A percentile compares a stretch with the other conserved stretches of the same genome.
These are phyloP conservation scores for Tulasnella calospora DNA, from an alignment of 768 basidiomycete species.

Conservation along the genomic window DNA sequence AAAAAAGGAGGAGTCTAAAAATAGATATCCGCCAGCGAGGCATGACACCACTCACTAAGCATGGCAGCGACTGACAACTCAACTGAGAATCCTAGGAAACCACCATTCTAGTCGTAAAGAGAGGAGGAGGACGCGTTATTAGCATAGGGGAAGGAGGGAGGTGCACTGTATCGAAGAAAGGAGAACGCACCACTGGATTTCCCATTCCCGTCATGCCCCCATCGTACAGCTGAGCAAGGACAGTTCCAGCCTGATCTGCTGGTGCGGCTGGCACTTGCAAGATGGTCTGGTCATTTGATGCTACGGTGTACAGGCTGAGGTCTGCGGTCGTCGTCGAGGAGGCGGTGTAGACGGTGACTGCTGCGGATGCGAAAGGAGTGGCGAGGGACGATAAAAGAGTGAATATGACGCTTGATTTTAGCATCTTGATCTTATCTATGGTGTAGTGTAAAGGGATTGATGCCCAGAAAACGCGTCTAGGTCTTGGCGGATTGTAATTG, in stretches of 20 bases:
- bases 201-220: slow-evolving; percentile 22
- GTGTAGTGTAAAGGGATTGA: background rate
- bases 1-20: slow-evolving; percentile 1
- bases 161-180: background rate
- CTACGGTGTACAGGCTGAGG: background rate
- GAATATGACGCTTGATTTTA: background rate
- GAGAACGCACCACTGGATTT: slow-evolving; percentile 16
- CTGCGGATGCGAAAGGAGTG: slow-evolving; percentile 2
- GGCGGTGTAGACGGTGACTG: slow-evolving; percentile 16
- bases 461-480: background rate
- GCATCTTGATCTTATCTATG: background rate
- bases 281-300: slow-evolving; percentile 3
- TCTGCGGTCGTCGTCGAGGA: background rate
- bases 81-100: slow-evolving; percentile 56
- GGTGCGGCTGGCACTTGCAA: slow-evolving; percentile 8
- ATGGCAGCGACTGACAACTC: slow-evolving; percentile 60
- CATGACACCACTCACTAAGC: slow-evolving; percentile 38
- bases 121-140: background rate
- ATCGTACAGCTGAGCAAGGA: slow-evolving; percentile 19
- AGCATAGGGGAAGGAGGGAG: background rate
- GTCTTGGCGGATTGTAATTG: background rate
- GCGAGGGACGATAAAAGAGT: background rate
- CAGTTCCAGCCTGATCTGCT: background rate
- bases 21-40: background rate
- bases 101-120: slow-evolving; percentile 39